phyloP scores from a whole-genome alignment of 2,329 filamentous ascomycete genomes.

The Stachybotrys echinatus region DNA sequence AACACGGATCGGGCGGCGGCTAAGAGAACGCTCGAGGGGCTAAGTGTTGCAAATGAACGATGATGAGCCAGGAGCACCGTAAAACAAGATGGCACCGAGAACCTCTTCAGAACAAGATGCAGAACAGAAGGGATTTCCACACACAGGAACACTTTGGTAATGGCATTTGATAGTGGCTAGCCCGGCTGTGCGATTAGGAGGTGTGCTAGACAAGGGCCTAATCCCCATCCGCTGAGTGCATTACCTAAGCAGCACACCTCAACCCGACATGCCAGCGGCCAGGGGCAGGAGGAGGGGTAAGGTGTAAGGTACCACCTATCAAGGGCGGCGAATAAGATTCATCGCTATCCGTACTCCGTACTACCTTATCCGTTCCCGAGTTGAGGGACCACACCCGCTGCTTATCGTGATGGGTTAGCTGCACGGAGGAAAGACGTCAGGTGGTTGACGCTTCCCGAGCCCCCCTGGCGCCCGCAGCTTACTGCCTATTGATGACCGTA shows the following conservation, averaged over 20 bases:
- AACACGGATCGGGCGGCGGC: background rate
- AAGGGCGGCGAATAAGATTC: too few species aligned
- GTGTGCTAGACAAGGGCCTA: constrained; percentile 17
- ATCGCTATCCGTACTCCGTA: too few species aligned
- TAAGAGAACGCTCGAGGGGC: background rate
- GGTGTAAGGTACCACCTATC: too few species aligned
- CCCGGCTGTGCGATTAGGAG: constrained; percentile 21
- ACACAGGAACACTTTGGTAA: background rate
- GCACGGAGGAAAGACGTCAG: too few species aligned
- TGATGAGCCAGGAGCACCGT: background rate
- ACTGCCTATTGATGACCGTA: too few species aligned
- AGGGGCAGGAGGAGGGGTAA: too few species aligned
- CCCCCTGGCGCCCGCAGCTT: too few species aligned
- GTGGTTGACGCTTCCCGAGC: too few species aligned
- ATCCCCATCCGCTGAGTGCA: constrained; percentile 1
- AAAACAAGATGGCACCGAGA: background rate
- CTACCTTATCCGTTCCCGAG: background rate
- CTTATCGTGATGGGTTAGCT: background rate
- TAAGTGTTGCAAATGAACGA: background rate
- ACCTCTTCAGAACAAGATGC: background rate
- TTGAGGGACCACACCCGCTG: background rate
- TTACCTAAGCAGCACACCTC: constrained; percentile 17
- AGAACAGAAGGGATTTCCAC: background rate
- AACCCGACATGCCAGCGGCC: too few species aligned
- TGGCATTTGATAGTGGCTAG: constrained; percentile 19